Evolutionary conservation across 305 asterid species (phyloP), one percentile per base, ranked within the genome.

Genomic region (Fraxinus platypoda): DNA sequence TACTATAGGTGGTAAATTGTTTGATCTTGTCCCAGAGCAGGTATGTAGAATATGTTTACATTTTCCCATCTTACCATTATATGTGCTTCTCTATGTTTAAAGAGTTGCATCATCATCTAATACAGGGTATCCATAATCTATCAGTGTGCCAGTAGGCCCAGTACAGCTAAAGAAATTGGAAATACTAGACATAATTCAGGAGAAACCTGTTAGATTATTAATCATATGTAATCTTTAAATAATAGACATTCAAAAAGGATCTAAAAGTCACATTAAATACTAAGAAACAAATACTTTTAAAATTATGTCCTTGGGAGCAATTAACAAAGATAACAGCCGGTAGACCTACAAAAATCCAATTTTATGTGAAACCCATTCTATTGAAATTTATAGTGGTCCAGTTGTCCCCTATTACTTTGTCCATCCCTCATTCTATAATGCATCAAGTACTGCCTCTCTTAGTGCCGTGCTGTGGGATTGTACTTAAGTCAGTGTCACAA

Each of bases 11-110:
- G 87, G 90, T 73, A 92, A 91, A 88, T 75, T 85, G 80, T 95
- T 93, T 79, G 90, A 88, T 33, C 95, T 95, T 77, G 79, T 91
- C 37, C 96, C 98, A 2, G 91, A 92, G 72, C 92, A 95, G 98
- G 98, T 93, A 75, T 43, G 86, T 59, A 57, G 62, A 77, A 41
- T 70, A 2, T 83, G 43, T 30, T 1, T 8, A 78, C 35, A 68
- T 19, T 83, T 79, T 78, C 15, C 19, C 17, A 19, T 33, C 23
- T 59, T 72, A 28, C 46, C 34, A 11, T 66, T 11, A 46, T 38
- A 37, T 23, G n/a, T 75, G n/a, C 59, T 30, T 46, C 6, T 28
- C 41, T 57, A 77, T 28, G 30, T 25, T 70, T 38, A 21, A 30
- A 74, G 71, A 9, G 12, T 52, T 38, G 2, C 30, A 38, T 68